These are phyloP conservation scores for Senecio squalidus DNA, from an alignment of 140 eudicot species.

Conservation along the genomic window DNA sequence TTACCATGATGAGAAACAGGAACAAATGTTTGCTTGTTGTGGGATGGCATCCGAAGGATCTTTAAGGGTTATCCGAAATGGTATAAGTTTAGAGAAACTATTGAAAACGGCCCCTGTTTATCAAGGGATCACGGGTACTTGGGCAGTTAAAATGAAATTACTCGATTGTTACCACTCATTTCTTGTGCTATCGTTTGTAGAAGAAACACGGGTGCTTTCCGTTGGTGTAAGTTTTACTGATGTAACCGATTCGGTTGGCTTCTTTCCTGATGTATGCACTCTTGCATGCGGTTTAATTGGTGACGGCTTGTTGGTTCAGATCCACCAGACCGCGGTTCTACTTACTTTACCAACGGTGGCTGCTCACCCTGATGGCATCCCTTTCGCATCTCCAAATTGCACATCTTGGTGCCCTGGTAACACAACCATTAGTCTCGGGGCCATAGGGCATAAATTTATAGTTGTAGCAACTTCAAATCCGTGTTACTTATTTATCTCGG, in stretches of 20 bases:
- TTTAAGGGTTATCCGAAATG: conserved; percentile 77
- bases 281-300: conserved; percentile 82
- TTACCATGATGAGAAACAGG: conserved; percentile 80
- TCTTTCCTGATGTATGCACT: conserved; percentile 84
- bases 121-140: conserved; percentile 86
- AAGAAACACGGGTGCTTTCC: conserved; percentile 92
- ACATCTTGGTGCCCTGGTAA: conserved; percentile 77
- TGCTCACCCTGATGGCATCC: conserved; percentile 63
- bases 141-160: conserved; percentile 77
- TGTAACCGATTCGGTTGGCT: conserved; percentile 88
- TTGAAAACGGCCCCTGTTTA: conserved; percentile 82
- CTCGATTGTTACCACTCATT: conserved; percentile 68
- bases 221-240: conserved; percentile 90
- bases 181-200: conserved; percentile 84
- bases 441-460: conserved; percentile 58
- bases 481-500: conserved; percentile 69
- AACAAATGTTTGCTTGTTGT: conserved; percentile 96
- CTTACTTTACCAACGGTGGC: conserved; percentile 57
- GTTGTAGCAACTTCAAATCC: conserved; percentile 92
- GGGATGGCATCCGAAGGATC: conserved; percentile 96
- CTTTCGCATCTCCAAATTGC: conserved; percentile 49
- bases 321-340: conserved; percentile 69
- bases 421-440: conserved; percentile 70
- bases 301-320: conserved; percentile 69
- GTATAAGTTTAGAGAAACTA: conserved; percentile 71